phyloP scores from a whole-genome alignment of 2,329 filamentous ascomycete species.

The Cadophora malorum region DNA sequence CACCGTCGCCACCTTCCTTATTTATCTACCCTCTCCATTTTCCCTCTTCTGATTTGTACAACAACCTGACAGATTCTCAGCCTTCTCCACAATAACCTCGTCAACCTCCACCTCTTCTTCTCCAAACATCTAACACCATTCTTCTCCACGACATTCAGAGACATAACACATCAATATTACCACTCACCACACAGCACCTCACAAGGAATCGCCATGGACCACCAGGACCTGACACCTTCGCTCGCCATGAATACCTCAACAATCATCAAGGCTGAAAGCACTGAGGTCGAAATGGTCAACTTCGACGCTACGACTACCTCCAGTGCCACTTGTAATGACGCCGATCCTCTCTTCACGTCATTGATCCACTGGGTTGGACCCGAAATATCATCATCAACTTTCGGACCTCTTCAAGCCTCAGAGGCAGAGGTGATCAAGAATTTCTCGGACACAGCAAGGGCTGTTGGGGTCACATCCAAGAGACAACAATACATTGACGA shows the following conservation, averaged over 20 bases:
- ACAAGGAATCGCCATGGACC: neutral
- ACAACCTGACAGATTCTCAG: too few relatives aligned
- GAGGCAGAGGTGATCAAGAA: neutral
- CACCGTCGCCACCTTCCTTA: too few relatives aligned
- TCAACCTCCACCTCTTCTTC: too few relatives aligned
- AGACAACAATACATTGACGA: neutral
- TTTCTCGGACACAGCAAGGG: neutral
- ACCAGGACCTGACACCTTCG: neutral
- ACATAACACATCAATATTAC: too few relatives aligned
- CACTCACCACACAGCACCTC: too few relatives aligned
- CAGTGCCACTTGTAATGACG: neutral
- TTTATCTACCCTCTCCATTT: too few relatives aligned
- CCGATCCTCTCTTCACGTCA: neutral
- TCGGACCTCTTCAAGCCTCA: neutral
- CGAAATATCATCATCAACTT: neutral
- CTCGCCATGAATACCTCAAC: neutral
- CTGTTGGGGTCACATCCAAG: neutral
- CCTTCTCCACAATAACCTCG: too few relatives aligned
- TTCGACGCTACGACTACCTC: neutral
- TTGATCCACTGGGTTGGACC: neutral
- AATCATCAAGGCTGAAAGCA: neutral
- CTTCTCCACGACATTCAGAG: too few relatives aligned
- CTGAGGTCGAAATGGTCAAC: neutral
- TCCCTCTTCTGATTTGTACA: too few relatives aligned
- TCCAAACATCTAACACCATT: too few relatives aligned